Percentiles rank a stretch among this genome's conserved stretches.
These are phyloP conservation scores for Microthyrium microscopicum DNA, from an alignment of 2,329 filamentous ascomycete species.

Conservation along the genomic window DNA sequence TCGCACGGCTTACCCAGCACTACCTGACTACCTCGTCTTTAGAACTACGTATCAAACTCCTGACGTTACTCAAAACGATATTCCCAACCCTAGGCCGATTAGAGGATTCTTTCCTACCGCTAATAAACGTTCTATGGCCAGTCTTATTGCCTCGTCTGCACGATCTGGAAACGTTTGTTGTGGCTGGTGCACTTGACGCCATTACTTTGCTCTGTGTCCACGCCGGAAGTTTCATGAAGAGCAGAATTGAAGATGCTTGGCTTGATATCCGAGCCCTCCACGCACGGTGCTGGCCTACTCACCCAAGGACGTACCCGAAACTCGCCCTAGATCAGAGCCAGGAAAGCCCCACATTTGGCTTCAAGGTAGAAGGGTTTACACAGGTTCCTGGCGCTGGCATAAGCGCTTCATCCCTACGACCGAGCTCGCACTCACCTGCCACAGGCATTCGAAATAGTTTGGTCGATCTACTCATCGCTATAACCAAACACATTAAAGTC, in stretches of 20 bases:
- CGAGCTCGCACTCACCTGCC: constrained; percentile 3
- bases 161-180: constrained; percentile 51
- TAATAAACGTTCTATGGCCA: constrained; percentile 85
- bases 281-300: background rate
- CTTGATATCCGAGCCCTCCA: constrained; percentile 21
- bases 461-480: constrained; percentile 34
- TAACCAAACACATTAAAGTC: constrained; percentile 48
- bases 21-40: constrained; percentile 78
- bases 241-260: constrained; percentile 62
- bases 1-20: constrained; percentile 71
- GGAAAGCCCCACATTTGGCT: background rate
- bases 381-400: constrained; percentile 21
- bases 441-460: constrained; percentile 5
- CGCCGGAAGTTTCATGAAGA: constrained; percentile 67
- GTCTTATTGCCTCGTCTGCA: constrained; percentile 53
- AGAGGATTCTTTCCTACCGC: constrained; percentile 69
- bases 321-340: background rate
- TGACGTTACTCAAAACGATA: constrained; percentile 59
- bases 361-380: constrained; percentile 8
- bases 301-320: background rate
- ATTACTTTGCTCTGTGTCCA: constrained; percentile 51
- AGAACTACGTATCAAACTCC: constrained; percentile 57
- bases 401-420: constrained; percentile 3
- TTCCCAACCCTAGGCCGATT: constrained; percentile 56
- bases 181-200: constrained; percentile 51